Percentiles rank a stretch among this genome's conserved stretches.
Evolutionary conservation across 352 stramenopile species (phyloP).

Genomic region (Phytophthora idaei): DNA sequence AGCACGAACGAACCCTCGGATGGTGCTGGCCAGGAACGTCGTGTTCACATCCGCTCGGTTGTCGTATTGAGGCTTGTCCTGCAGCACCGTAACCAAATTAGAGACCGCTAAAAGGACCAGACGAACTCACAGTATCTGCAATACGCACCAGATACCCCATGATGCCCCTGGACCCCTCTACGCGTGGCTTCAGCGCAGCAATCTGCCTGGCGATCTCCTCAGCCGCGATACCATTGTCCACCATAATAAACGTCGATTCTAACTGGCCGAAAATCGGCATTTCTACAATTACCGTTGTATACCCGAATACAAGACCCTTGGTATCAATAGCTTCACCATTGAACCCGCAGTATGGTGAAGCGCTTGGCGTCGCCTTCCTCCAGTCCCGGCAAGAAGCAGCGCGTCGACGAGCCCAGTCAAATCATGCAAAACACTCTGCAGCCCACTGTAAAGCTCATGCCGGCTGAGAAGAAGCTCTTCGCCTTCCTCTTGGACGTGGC

Average conservation of each 20-base stretch:
- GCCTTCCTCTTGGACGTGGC: constrained; percentile 65
- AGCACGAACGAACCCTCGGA: constrained; percentile 48
- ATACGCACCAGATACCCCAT: constrained; percentile 58
- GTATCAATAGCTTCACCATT: not conserved
- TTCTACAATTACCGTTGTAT: not conserved
- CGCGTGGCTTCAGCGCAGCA: constrained; percentile 33
- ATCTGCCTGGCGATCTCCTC: constrained; percentile 49
- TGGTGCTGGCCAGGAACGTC: constrained; percentile 64
- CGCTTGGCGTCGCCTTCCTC: constrained; percentile 20
- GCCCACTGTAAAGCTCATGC: constrained; percentile 42
- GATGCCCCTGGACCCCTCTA: constrained; percentile 45
- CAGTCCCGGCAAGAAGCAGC: constrained; percentile 40
- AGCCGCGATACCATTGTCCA: constrained; percentile 33
- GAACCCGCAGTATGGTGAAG: constrained; percentile 28
- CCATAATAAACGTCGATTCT: constrained; percentile 10
- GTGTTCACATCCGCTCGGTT: constrained; percentile 73
- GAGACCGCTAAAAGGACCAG: not conserved
- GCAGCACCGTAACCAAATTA: constrained; percentile 5
- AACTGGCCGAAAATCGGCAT: constrained; percentile 8
- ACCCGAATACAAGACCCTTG: constrained; percentile 1
- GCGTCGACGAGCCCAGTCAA: constrained; percentile 2
- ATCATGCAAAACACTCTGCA: constrained; percentile 15
- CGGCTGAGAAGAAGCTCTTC: constrained; percentile 64
- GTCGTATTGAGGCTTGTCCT: constrained; percentile 28
- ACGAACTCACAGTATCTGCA: not conserved